Conservation (phyloP, 352 stramenopile species). For the Nothophytophthora sp. region DNA sequence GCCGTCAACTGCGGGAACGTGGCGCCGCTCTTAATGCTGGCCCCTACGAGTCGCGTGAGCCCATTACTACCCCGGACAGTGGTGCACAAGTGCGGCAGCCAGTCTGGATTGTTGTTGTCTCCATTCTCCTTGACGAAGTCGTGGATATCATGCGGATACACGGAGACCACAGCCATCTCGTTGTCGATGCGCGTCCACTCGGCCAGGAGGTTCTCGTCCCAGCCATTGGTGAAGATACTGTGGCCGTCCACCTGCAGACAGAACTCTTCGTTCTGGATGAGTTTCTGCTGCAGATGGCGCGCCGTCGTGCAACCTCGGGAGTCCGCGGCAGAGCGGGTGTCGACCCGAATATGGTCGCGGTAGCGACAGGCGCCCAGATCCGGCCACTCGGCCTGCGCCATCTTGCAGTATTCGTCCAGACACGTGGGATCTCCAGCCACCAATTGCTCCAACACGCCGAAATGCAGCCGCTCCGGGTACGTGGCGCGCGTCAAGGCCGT, state of each 20-base stretch:
- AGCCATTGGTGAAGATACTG: conserved; percentile 79
- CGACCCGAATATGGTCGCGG: conserved; percentile 57
- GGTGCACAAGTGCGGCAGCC: conserved; percentile 71
- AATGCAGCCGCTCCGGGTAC: conserved; percentile 65
- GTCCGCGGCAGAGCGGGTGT: conserved; percentile 59
- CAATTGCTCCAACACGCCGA: conserved; percentile 81
- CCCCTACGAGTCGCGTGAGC: conserved; percentile 63
- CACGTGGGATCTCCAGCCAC: conserved; percentile 61
- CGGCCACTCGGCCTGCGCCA: conserved; percentile 57
- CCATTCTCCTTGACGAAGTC: conserved; percentile 73
- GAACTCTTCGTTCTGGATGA: conserved; percentile 69
- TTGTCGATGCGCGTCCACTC: conserved; percentile 71
- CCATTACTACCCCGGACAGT: conserved; percentile 61
- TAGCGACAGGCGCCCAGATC: conserved; percentile 53
- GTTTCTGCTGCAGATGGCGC: conserved; percentile 73
- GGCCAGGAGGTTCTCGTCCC: conserved; percentile 61
- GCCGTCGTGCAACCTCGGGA: conserved; percentile 75
- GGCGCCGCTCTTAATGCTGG: conserved; percentile 67
- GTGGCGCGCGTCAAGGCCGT: conserved; percentile 63
- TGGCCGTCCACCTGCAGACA: conserved; percentile 80
- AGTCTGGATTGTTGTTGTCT: conserved; percentile 64
- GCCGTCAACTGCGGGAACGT: conserved; percentile 65
- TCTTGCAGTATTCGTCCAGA: conserved; percentile 72
- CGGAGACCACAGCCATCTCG: conserved; percentile 77
- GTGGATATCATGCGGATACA: conserved; percentile 75